phyloP scores from a whole-genome alignment of 1,284 basidiomycete genomes.

The Sanghuangporus weigelae region DNA sequence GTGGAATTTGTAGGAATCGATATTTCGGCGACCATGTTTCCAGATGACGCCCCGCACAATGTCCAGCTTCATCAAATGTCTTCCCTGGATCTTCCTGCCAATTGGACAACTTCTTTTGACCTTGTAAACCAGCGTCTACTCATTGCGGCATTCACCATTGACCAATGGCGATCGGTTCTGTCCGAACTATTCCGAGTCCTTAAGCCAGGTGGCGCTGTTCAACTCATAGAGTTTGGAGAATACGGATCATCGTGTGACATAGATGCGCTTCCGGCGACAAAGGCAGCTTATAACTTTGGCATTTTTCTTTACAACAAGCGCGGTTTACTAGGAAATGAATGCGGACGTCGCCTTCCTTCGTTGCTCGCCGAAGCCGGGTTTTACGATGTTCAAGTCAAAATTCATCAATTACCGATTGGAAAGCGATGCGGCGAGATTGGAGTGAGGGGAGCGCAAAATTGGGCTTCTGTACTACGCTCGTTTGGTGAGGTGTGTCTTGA shows the following conservation, averaged over 20 bases:
- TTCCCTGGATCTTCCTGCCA: not conserved
- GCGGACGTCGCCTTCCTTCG: not conserved
- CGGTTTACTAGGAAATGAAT: not conserved
- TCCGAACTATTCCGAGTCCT: conserved; percentile 28
- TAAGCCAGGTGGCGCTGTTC: conserved; percentile 26
- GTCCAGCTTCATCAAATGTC: conserved; percentile 5
- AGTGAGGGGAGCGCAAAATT: not conserved
- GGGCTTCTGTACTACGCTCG: not conserved
- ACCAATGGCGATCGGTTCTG: conserved; percentile 25
- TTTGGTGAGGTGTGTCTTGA: not conserved
- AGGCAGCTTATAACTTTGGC: not conserved
- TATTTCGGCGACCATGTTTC: conserved; percentile 6
- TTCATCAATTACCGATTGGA: not conserved
- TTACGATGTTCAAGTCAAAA: not conserved
- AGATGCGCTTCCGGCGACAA: not conserved
- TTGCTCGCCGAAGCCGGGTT: conserved; percentile 7
- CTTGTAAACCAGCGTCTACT: conserved; percentile 30
- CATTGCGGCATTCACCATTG: conserved; percentile 24
- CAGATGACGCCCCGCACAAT: conserved; percentile 7
- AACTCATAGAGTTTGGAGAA: conserved; percentile 24
- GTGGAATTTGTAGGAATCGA: conserved; percentile 10
- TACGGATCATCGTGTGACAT: not conserved
- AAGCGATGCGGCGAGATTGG: conserved; percentile 4
- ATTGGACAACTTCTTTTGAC: conserved; percentile 26
- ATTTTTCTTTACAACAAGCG: not conserved